Conservation (phyloP, 139 green algal genomes). For the Tetradesmus obliquus region DNA sequence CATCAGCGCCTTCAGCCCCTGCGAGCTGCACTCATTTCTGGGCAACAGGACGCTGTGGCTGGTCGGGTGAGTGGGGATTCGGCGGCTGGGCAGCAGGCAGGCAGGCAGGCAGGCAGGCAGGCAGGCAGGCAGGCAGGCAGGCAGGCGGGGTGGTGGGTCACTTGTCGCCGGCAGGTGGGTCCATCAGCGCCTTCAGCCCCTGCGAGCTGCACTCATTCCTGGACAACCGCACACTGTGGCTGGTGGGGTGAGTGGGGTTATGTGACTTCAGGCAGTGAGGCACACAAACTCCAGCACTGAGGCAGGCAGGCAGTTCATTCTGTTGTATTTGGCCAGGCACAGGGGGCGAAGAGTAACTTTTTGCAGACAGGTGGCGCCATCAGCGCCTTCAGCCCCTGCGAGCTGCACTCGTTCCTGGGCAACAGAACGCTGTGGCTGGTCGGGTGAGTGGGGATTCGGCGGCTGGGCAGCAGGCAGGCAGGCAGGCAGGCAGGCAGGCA, state of each 20-base stretch:
- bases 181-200: neutral
- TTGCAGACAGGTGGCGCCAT: neutral
- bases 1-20: neutral
- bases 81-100: neutral
- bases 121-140: neutral
- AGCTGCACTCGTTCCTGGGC: neutral
- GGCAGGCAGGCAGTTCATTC: neutral
- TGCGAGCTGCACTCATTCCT: neutral
- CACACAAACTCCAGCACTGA: neutral
- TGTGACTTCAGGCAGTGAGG: neutral
- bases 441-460: neutral
- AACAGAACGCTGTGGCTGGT: constrained; percentile 25
- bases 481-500: constrained; percentile 1
- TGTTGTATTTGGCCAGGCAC: too few species aligned
- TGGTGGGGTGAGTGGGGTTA: neutral
- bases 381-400: neutral
- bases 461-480: constrained; percentile 9
- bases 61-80: neutral
- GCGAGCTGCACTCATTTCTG: neutral
- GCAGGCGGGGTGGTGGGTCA: neutral
- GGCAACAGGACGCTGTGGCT: constrained; percentile 19
- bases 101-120: constrained; percentile 1
- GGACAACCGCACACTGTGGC: constrained; percentile 9
- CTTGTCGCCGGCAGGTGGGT: too few species aligned
- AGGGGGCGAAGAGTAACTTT: too few species aligned